Percentiles rank a stretch among this genome's conserved stretches.
phyloP scores from a whole-genome alignment of 2,329 filamentous ascomycete species.

The Parastagonospora avenae region DNA sequence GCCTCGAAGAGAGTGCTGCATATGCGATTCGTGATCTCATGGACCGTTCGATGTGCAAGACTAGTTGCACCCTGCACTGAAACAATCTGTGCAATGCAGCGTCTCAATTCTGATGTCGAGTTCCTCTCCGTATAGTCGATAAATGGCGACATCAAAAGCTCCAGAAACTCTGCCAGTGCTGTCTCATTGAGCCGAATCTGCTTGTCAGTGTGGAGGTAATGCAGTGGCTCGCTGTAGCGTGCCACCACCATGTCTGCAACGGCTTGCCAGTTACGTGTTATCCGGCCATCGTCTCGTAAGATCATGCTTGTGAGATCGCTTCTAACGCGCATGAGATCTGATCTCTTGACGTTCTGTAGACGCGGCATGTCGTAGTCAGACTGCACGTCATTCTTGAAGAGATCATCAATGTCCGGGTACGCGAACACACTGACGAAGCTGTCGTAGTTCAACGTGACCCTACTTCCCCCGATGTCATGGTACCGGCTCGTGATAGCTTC shows the following conservation, averaged over 20 bases:
- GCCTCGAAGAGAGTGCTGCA: slow-evolving; percentile 42
- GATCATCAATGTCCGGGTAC: slow-evolving; percentile 43
- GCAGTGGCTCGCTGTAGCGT: slow-evolving; percentile 65
- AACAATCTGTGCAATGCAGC: slow-evolving; percentile 56
- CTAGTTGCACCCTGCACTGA: slow-evolving; percentile 26
- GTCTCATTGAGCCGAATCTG: slow-evolving; percentile 22
- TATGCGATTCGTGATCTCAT: slow-evolving; percentile 35
- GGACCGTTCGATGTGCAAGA: slow-evolving; percentile 38
- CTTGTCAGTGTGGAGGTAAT: slow-evolving; percentile 29
- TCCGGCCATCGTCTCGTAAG: slow-evolving; percentile 25
- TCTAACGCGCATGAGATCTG: slow-evolving; percentile 46
- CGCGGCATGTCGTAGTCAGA: slow-evolving; percentile 44
- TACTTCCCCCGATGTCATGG: slow-evolving; percentile 50
- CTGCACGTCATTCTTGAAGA: slow-evolving; percentile 47
- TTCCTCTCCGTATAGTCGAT: slow-evolving; percentile 45
- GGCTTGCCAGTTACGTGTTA: slow-evolving; percentile 65
- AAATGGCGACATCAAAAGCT: slow-evolving; percentile 44
- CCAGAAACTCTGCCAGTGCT: slow-evolving; percentile 32
- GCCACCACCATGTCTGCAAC: slow-evolving; percentile 68
- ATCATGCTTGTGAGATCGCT: slow-evolving; percentile 54
- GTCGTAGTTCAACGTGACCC: slow-evolving; percentile 56
- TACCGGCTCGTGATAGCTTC: slow-evolving; percentile 51
- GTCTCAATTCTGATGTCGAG: slow-evolving; percentile 48
- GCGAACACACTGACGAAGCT: slow-evolving; percentile 56
- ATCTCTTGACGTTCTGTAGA: slow-evolving; percentile 41